Conservation (phyloP, 257 asterid genomes). For the Solanum dulcamara region DNA sequence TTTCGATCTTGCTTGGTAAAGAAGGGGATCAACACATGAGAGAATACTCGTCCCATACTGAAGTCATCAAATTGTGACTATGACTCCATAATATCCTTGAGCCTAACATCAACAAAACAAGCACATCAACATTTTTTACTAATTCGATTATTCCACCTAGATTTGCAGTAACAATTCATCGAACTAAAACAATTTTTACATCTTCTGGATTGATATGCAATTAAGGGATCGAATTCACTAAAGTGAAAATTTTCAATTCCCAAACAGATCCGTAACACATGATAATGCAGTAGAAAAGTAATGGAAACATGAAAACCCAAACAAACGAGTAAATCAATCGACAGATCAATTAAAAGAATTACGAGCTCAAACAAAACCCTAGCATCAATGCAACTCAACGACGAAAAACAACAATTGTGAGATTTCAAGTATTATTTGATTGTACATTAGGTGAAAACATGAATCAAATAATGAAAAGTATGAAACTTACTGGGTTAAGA, state of each 20-base stretch:
- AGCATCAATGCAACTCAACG: not conserved
- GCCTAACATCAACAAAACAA: not conserved
- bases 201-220: not conserved
- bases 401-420: not conserved
- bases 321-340: not conserved
- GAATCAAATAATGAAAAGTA: not conserved
- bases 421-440: not conserved
- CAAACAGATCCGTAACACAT: not conserved
- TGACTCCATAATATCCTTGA: not conserved
- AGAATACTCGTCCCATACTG: not conserved
- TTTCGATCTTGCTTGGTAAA: not conserved
- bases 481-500: slow-evolving; percentile 11
- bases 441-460: not conserved
- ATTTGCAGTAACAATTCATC: not conserved
- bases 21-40: not conserved
- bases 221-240: not conserved
- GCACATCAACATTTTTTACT: not conserved
- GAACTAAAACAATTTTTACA: not conserved
- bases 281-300: not conserved
- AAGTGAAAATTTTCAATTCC: not conserved
- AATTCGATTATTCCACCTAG: not conserved
- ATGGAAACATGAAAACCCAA: not conserved
- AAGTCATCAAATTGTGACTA: not conserved
- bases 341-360: not conserved
- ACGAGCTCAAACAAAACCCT: not conserved